Evolutionary conservation across 169 alveolate genomes (phyloP).

Genomic region (Cryptosporidium canis): DNA sequence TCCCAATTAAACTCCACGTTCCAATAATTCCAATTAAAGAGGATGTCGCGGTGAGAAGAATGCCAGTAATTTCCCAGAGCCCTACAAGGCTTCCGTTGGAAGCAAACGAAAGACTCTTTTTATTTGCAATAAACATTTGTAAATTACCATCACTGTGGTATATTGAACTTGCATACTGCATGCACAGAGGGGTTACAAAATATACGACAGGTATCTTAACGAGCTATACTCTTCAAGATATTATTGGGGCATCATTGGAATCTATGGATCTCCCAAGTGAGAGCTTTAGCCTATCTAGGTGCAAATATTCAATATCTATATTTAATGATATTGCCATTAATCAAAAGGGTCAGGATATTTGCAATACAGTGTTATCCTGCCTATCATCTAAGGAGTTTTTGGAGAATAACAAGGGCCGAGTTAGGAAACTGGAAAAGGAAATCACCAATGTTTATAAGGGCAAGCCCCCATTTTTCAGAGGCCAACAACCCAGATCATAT

Average conservation of each 20-base stretch:
- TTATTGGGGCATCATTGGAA: constrained; percentile 43
- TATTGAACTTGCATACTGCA: constrained; percentile 35
- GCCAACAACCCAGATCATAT: constrained; percentile 62
- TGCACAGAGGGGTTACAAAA: constrained; percentile 53
- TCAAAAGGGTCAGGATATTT: neutral
- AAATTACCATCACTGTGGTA: constrained; percentile 63
- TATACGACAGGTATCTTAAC: constrained; percentile 44
- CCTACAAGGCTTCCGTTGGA: constrained; percentile 54
- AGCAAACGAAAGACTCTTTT: constrained; percentile 17
- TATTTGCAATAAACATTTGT: constrained; percentile 30
- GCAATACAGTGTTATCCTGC: constrained; percentile 24
- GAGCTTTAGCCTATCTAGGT: constrained; percentile 30
- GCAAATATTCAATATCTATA: neutral
- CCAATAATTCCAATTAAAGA: constrained; percentile 32
- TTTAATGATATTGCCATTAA: constrained; percentile 61
- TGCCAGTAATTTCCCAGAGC: constrained; percentile 30
- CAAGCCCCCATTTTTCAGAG: constrained; percentile 60
- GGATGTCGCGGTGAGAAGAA: neutral
- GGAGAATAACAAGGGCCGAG: neutral
- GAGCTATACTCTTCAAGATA: constrained; percentile 61
- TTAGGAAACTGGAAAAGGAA: constrained; percentile 30
- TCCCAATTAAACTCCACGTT: constrained; percentile 39
- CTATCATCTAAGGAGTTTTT: constrained; percentile 47
- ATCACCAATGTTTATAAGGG: constrained; percentile 30
- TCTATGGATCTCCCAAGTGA: constrained; percentile 71